A percentile compares a stretch with the other conserved stretches of the same genome.
Evolutionary conservation across 768 basidiomycete species (phyloP).

Genomic region (Asterophora lycoperdoides): DNA sequence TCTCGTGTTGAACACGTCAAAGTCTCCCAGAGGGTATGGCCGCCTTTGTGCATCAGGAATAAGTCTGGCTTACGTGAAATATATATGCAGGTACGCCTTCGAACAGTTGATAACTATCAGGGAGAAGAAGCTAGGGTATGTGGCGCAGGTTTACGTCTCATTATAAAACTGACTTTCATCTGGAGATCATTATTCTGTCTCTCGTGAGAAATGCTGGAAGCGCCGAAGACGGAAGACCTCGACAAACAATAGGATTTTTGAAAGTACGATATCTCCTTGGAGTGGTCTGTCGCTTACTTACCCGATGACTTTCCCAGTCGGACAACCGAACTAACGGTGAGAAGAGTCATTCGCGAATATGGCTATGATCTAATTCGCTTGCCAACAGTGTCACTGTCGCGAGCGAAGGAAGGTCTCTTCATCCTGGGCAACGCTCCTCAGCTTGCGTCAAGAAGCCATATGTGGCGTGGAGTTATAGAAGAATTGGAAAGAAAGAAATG

Average conservation of each 20-base stretch:
- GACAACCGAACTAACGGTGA: conserved; percentile 52
- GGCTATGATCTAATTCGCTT: conserved; percentile 1
- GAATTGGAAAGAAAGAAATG: conserved; percentile 45
- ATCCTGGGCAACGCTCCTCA: conserved; percentile 66
- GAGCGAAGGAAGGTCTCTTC: conserved; percentile 70
- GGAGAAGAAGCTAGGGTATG: conserved; percentile 62
- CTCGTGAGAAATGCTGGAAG: conserved; percentile 66
- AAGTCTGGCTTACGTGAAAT: not conserved
- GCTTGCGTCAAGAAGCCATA: conserved; percentile 43
- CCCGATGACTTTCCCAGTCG: conserved; percentile 31
- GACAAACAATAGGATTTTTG: conserved; percentile 61
- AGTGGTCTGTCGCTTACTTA: not conserved
- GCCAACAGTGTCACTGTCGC: conserved; percentile 58
- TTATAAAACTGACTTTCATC: not conserved
- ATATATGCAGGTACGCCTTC: conserved; percentile 49
- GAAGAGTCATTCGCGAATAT: not conserved
- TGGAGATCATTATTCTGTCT: conserved; percentile 64
- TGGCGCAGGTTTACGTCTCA: not conserved
- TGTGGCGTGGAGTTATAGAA: conserved; percentile 58
- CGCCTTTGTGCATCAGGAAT: not conserved
- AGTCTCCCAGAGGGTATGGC: conserved; percentile 50
- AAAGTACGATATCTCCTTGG: conserved; percentile 39
- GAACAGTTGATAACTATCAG: conserved; percentile 78
- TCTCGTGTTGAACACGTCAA: conserved; percentile 40
- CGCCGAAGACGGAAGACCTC: conserved; percentile 31